Evolutionary conservation across 192 early-diverging fungal genomes (phyloP), one percentile per base, ranked within the genome.

Genomic region (Pilobolus umbonatus): DNA sequence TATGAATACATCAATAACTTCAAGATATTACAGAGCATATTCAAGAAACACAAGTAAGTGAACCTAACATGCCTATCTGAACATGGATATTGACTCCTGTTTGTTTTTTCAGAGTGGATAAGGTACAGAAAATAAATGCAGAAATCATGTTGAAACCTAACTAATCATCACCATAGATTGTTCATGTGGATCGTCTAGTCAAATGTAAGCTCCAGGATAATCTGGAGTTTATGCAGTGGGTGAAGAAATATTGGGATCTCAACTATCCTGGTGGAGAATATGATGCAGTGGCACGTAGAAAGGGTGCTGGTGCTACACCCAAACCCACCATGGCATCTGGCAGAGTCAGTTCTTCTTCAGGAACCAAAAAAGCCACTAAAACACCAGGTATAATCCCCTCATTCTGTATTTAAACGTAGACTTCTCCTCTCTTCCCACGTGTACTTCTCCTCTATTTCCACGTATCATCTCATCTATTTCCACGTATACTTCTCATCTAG

Each of bases 191-290:
- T 21, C 76, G 85, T 10, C 75, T 98, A 40, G 80, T 89, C 62
- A 98, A 95, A 73, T 92, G 91, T 77, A 90, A 89, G 57, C 91
- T 98, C 61, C 94, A 96, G 79, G 95, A 98, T 75, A 98, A 98
- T 69, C 81, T 98, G 55, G 94, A 95, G 82, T 94, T 98, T 67
- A 63, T 96, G 62, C 95, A 98, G 67, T 98, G 93, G 91, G 57
- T 93, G 61, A 95, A 91, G 64, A 85, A 82, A 51, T 93, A 80
- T 71, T 94, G 92, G 94, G 92, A 98, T 62, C 73, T 77, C 22
- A 86, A 91, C 64, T 89, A 79, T 68, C 83, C 89, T 9, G 86
- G 86, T 21, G 84, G 83, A 19, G 55, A 54, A 21, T 98, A 95
- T 68, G 90, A 94, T 65, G 88, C 91, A 4, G 56, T 81, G 2